phyloP scores from a whole-genome alignment of 768 basidiomycete genomes.

The Thelephora ganbajun region DNA sequence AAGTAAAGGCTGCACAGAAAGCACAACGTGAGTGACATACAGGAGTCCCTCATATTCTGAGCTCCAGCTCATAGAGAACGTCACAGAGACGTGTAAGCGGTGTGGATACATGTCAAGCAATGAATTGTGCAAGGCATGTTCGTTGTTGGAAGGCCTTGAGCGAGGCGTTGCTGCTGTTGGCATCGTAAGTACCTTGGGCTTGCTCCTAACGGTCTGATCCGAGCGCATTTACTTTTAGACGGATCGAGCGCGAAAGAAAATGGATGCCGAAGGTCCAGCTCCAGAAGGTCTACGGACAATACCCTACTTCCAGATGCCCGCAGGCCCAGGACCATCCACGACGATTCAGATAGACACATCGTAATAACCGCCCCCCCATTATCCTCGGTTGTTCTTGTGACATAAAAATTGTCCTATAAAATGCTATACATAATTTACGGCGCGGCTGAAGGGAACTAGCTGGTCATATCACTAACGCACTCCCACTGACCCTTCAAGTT shows the following conservation, averaged over 20 bases:
- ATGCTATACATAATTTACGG: too few relatives aligned
- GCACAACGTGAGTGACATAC: slow-evolving; percentile 51
- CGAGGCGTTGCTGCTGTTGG: slow-evolving; percentile 45
- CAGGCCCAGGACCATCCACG: slow-evolving; percentile 21
- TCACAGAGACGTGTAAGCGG: slow-evolving; percentile 71
- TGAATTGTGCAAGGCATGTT: slow-evolving; percentile 92
- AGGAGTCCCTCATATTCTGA: background rate
- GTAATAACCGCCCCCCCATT: background rate
- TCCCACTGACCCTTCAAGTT: slow-evolving; percentile 92
- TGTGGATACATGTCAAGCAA: slow-evolving; percentile 97
- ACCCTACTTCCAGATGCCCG: slow-evolving; percentile 43
- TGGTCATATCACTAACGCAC: slow-evolving; percentile 90
- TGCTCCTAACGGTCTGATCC: background rate
- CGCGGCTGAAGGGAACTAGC: slow-evolving; percentile 24
- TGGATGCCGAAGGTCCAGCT: slow-evolving; percentile 42
- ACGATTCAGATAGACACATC: slow-evolving; percentile 4
- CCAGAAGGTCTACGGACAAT: slow-evolving; percentile 68
- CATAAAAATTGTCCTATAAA: too few relatives aligned
- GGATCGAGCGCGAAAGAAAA: slow-evolving; percentile 49
- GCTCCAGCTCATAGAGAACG: background rate
- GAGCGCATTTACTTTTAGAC: slow-evolving; percentile 28
- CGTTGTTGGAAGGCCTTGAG: slow-evolving; percentile 80
- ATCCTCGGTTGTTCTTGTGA: background rate
- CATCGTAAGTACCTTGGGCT: slow-evolving; percentile 28
- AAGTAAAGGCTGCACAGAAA: slow-evolving; percentile 75